Evolutionary conservation across 2,329 filamentous ascomycete species (phyloP), one percentile per base, ranked within the genome.

Genomic region (Talaromyces sp.): DNA sequence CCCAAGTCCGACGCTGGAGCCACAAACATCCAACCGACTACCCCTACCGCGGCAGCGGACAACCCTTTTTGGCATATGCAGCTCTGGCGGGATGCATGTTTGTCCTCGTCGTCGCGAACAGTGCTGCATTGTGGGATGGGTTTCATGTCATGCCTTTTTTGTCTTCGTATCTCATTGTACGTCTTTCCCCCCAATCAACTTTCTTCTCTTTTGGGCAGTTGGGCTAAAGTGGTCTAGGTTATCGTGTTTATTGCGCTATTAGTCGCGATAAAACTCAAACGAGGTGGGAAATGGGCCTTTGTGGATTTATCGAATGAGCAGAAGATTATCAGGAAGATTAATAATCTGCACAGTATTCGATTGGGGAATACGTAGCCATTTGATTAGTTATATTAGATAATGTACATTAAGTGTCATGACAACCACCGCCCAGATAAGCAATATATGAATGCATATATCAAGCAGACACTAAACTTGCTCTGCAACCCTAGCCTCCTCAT

Each of bases 111-210:
- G 63, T 75, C 3, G 63, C 69, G 0, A 70, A 74, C 41, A 68
- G 72, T 1, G 68, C 73, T 15, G 62, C 70, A 1, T 41, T 75
- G 22, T 77, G 73, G 73, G 66, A 71, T 15, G 65, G 66, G 0
- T 76, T 73, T 45, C 61, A 72, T 33, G n/a, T 51, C 0, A 63
- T 70, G 28, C 62, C 72, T 3, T 76, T 77, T 57, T 56, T 77
- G 2, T 72, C 73, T 5, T 68, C 72, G 0, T 77, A 73, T 65
- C 65, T 76, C 7, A 65, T 73, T 21, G 74, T 77, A 65, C 65
- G 73, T 63, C 22, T 1, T n/a, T 35, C 15, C 11, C 36, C 40
- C 41, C 2, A 11, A n/a, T 13, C 41, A 21, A 5, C 15, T 41
- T 28, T 21, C 15, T 19, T 11, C 40, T 25, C 2, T 8, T 9